Conservation (phyloP, 768 basidiomycete genomes). For the Ephemerocybe angulata region DNA sequence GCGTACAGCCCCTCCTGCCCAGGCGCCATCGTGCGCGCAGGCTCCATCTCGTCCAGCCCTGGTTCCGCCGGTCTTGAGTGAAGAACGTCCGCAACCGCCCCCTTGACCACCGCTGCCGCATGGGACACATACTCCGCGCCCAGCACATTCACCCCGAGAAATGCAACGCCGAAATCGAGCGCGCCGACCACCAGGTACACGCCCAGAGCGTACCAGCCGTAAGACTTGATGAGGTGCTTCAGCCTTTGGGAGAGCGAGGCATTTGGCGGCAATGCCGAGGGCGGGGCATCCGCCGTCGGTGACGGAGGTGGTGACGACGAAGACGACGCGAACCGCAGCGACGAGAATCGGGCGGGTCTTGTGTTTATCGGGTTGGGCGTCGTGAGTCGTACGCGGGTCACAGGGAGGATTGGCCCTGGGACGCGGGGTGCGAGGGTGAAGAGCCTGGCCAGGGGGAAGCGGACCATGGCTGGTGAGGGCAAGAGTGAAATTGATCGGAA, state of each 20-base stretch:
- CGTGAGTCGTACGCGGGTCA: constrained; percentile 5
- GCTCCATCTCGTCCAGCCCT: constrained; percentile 61
- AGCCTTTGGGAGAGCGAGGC: constrained; percentile 65
- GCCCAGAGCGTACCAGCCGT: constrained; percentile 95
- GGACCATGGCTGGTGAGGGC: constrained; percentile 20
- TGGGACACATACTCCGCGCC: constrained; percentile 88
- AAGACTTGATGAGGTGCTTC: constrained; percentile 81
- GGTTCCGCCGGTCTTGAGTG: constrained; percentile 59
- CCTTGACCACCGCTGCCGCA: constrained; percentile 56
- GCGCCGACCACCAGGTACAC: constrained; percentile 74
- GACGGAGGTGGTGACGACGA: constrained; percentile 13
- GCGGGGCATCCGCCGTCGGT: constrained; percentile 1
- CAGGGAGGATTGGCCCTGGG: constrained; percentile 13
- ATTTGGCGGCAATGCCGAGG: constrained; percentile 40
- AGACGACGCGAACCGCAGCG: constrained; percentile 8
- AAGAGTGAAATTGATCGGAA: background rate
- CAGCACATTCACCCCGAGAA: constrained; percentile 77
- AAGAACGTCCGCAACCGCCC: constrained; percentile 40
- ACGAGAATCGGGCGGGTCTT: background rate
- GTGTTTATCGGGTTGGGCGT: constrained; percentile 8
- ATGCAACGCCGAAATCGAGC: constrained; percentile 83
- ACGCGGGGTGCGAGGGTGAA: constrained; percentile 12
- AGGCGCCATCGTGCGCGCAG: constrained; percentile 16
- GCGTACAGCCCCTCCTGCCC: constrained; percentile 82
- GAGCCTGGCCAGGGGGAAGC: constrained; percentile 28